Evolutionary conservation across 139 green algal species (phyloP).

Genomic region (Chlamydomonas schloesseri): DNA sequence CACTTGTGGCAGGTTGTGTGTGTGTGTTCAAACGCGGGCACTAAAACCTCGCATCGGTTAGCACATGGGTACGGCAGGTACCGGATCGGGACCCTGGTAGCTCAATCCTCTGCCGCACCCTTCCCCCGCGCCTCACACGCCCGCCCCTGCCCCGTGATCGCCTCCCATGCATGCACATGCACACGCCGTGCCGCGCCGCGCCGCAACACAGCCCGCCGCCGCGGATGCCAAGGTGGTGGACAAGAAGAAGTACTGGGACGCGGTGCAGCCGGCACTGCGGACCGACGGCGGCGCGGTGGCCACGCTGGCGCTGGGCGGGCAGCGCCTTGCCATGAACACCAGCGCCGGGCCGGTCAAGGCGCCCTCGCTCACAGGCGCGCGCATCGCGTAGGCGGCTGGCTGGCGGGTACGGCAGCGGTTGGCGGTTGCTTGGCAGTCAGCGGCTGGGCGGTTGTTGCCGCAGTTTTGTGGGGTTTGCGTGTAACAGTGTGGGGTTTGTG

Average conservation of each 20-base stretch:
- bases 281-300: constrained; percentile 63
- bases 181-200: too few relatives aligned
- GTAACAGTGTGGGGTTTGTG: too few relatives aligned
- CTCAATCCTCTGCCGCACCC: too few relatives aligned
- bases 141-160: too few relatives aligned
- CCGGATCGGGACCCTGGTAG: too few relatives aligned
- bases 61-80: neutral
- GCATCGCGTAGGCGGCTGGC: constrained; percentile 63
- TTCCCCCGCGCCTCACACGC: too few relatives aligned
- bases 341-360: constrained; percentile 66
- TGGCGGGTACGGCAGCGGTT: too few relatives aligned
- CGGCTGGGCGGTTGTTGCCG: too few relatives aligned
- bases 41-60: neutral
- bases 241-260: constrained; percentile 91
- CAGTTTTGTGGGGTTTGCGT: too few relatives aligned
- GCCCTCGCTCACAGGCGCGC: constrained; percentile 54
- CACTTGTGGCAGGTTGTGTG: neutral
- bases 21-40: too few relatives aligned
- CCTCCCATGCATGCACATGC: neutral
- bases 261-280: constrained; percentile 74
- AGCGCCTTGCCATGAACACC: constrained; percentile 62
- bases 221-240: constrained; percentile 67
- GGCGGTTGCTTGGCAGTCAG: too few relatives aligned
- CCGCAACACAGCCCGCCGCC: constrained; percentile 55
- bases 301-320: constrained; percentile 48